phyloP scores from a whole-genome alignment of 1,284 basidiomycete genomes.

The Ceratobasidium sp. region DNA sequence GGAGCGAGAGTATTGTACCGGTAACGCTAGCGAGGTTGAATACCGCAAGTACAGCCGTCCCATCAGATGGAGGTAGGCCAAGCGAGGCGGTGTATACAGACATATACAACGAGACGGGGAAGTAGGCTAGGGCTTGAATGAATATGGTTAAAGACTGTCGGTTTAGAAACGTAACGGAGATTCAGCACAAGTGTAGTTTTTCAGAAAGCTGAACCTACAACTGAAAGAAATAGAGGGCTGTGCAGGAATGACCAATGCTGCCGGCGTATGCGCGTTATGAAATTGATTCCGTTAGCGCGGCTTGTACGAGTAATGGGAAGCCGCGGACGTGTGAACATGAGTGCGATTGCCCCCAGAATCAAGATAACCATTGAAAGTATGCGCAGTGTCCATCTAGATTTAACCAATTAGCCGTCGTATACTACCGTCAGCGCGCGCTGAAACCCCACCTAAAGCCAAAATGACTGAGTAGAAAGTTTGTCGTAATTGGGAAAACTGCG shows the following conservation, averaged over 20 bases:
- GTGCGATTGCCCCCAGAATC: constrained; percentile 22
- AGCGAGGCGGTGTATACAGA: constrained; percentile 47
- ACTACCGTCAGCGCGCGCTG: not conserved
- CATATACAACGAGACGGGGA: constrained; percentile 48
- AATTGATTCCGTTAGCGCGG: not conserved
- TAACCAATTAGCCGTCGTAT: not conserved
- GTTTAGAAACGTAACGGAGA: not conserved
- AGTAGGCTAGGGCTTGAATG: constrained; percentile 48
- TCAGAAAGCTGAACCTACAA: constrained; percentile 10
- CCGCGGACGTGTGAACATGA: constrained; percentile 35
- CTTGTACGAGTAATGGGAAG: constrained; percentile 7
- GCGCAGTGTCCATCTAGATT: constrained; percentile 45
- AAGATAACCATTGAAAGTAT: constrained; percentile 34
- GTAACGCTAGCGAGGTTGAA: constrained; percentile 47
- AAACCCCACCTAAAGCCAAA: constrained; percentile 50
- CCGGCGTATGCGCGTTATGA: not conserved
- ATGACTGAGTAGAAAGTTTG: constrained; percentile 46
- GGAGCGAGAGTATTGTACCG: constrained; percentile 11
- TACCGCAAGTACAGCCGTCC: constrained; percentile 45
- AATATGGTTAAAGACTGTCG: constrained; percentile 37
- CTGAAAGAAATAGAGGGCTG: constrained; percentile 32
- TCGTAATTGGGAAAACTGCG: constrained; percentile 47
- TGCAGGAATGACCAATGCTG: constrained; percentile 38
- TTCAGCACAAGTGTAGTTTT: not conserved
- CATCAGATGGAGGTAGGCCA: constrained; percentile 29